Evolutionary conservation across 805 yeast species (phyloP).

Genomic region (Suhomyces tanzawaensis): DNA sequence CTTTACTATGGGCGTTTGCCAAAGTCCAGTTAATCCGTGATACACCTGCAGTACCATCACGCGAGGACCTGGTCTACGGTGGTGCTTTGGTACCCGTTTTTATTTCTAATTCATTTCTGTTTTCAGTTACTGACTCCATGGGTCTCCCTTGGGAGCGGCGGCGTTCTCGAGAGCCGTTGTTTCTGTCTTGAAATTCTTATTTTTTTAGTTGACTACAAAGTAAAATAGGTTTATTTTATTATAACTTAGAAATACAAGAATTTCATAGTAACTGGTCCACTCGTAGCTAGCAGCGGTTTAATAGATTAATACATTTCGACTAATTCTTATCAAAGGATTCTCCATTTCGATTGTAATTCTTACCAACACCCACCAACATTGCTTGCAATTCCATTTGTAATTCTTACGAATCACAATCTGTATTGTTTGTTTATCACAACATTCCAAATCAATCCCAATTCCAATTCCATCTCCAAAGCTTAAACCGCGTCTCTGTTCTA

Average conservation of each 20-base stretch:
- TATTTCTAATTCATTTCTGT: conserved; percentile 4
- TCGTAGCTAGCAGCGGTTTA: not conserved
- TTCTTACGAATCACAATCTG: too few relatives aligned
- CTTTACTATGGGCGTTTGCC: not conserved
- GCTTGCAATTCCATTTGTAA: too few relatives aligned
- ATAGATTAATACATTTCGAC: too few relatives aligned
- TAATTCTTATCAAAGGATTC: too few relatives aligned
- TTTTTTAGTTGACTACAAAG: conserved; percentile 1
- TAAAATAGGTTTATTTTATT: conserved; percentile 1
- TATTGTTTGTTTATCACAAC: too few relatives aligned
- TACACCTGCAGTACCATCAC: not conserved
- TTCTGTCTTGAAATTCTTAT: not conserved
- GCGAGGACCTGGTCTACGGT: not conserved
- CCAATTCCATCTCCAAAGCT: too few relatives aligned
- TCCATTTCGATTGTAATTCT: too few relatives aligned
- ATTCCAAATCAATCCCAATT: too few relatives aligned
- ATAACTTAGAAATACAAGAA: conserved; percentile 2
- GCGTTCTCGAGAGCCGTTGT: not conserved
- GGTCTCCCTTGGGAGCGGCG: not conserved
- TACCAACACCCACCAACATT: too few relatives aligned
- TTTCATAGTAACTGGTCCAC: not conserved
- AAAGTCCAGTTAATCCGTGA: not conserved
- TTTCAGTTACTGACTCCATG: not conserved
- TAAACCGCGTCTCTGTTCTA: too few relatives aligned
- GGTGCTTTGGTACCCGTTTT: conserved; percentile 1